Conservation (phyloP, 306 rosid genomes). For the Lupinus albus region DNA sequence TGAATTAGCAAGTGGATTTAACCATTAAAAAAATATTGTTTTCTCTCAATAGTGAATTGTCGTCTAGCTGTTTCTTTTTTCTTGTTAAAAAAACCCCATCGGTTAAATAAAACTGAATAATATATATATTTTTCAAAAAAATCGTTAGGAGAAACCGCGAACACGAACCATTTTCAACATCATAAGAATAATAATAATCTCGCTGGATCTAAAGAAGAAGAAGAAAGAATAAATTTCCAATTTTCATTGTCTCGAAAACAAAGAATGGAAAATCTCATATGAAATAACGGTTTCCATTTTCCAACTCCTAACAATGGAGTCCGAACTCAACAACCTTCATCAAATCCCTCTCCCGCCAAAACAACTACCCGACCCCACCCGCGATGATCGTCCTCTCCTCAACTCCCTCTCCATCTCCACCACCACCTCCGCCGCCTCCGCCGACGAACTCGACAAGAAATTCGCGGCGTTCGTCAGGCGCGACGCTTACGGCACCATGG, state of each 20-base stretch:
- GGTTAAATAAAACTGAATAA: no score
- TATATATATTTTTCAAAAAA: no score
- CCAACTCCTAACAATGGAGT: constrained; percentile 29
- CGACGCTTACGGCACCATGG: constrained; percentile 82
- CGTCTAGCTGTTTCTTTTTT: no score
- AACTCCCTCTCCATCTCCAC: constrained; percentile 42
- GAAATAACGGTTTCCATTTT: background rate
- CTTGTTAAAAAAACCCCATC: no score
- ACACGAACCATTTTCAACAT: no score
- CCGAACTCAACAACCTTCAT: constrained; percentile 51
- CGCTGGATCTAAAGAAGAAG: background rate
- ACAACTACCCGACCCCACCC: constrained; percentile 27
- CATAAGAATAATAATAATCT: constrained; percentile 12
- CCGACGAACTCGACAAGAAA: constrained; percentile 64
- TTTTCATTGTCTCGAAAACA: background rate
- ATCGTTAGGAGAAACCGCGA: no score
- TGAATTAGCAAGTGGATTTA: no score
- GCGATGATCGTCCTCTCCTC: constrained; percentile 68
- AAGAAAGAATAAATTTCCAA: no score
- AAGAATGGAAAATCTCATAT: background rate
- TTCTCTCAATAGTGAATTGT: no score
- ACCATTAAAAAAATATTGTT: no score
- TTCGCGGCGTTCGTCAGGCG: constrained; percentile 69
- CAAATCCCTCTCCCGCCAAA: constrained; percentile 37
- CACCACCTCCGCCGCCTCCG: constrained; percentile 32